These are phyloP conservation scores for Salix suchowensis DNA, from an alignment of 345 rosid species.

Conservation along the genomic window DNA sequence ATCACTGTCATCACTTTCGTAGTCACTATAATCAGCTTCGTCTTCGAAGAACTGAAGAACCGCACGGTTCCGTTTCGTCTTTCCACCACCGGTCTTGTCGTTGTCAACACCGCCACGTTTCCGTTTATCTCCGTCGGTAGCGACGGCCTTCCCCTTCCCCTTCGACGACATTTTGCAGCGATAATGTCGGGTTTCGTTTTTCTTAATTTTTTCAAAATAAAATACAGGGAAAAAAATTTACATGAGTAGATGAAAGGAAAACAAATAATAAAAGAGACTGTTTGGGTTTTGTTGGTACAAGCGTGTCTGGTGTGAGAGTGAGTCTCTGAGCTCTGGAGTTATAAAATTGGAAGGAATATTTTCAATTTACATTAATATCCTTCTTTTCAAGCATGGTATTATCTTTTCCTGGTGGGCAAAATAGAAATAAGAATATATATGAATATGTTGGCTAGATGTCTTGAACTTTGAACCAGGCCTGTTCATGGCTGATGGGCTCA, in stretches of 20 bases:
- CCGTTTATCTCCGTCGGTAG: constrained; percentile 11
- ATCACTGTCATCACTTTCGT: constrained; percentile 14
- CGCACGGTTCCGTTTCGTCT: constrained; percentile 21
- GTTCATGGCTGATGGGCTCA: too few species aligned
- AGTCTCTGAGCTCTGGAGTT: not conserved
- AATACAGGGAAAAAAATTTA: not conserved
- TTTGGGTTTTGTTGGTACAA: not conserved
- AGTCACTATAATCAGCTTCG: constrained; percentile 13
- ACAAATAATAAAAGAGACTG: not conserved
- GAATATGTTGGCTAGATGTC: too few species aligned
- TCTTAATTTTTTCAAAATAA: not conserved
- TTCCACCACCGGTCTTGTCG: constrained; percentile 11
- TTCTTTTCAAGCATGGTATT: not conserved
- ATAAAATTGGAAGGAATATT: not conserved
- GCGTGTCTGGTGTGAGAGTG: not conserved
- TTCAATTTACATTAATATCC: not conserved
- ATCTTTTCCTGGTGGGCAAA: not conserved
- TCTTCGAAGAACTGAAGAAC: constrained; percentile 33
- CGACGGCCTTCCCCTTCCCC: constrained; percentile 23
- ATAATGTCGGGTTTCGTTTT: not conserved
- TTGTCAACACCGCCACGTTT: constrained; percentile 6
- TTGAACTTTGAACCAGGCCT: too few species aligned
- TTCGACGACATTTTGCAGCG: constrained; percentile 10
- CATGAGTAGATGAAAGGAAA: not conserved
- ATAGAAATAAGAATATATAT: not conserved